Evolutionary conservation across 75 land plant species (phyloP).

Genomic region (Selaginella moellendorffii): DNA sequence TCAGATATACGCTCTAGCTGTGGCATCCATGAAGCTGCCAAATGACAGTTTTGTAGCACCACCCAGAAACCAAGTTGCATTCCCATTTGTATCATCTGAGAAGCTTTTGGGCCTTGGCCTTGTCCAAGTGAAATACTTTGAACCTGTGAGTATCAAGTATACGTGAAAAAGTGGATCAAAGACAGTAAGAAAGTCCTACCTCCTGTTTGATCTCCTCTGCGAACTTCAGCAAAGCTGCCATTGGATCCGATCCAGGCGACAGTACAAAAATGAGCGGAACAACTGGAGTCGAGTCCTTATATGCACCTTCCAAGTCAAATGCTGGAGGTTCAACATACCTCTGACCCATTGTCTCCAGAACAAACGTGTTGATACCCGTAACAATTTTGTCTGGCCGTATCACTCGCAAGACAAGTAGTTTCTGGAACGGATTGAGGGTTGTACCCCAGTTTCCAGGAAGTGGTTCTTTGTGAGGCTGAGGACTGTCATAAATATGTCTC

Average conservation of each 20-base stretch:
- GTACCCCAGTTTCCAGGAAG: slow-evolving; percentile 21
- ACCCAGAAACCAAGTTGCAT: slow-evolving; percentile 27
- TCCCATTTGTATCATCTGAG: slow-evolving; percentile 19
- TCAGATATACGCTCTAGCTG: slow-evolving; percentile 27
- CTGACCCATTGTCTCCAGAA: slow-evolving; percentile 25
- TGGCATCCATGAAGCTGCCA: slow-evolving; percentile 38
- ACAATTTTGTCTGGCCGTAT: slow-evolving; percentile 24
- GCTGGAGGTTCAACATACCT: slow-evolving; percentile 28
- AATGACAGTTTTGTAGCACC: slow-evolving; percentile 30
- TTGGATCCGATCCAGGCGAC: slow-evolving; percentile 31
- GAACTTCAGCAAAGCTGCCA: slow-evolving; percentile 30
- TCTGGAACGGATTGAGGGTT: slow-evolving; percentile 17
- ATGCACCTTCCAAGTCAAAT: slow-evolving; percentile 23
- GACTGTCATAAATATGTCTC: slow-evolving; percentile 22
- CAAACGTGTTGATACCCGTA: slow-evolving; percentile 18
- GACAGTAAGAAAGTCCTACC: slow-evolving; percentile 9
- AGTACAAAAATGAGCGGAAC: slow-evolving; percentile 27
- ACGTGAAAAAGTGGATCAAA: not conserved
- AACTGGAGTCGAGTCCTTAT: slow-evolving; percentile 21
- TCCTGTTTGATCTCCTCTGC: slow-evolving; percentile 18
- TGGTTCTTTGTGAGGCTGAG: slow-evolving; percentile 20
- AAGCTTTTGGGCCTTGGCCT: slow-evolving; percentile 39
- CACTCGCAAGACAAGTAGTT: slow-evolving; percentile 21
- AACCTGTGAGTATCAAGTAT: slow-evolving; percentile 15
- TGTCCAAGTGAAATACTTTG: slow-evolving; percentile 31